Conservation (phyloP, 129 eudicot species). For the Ambrosia artemisiifolia region DNA sequence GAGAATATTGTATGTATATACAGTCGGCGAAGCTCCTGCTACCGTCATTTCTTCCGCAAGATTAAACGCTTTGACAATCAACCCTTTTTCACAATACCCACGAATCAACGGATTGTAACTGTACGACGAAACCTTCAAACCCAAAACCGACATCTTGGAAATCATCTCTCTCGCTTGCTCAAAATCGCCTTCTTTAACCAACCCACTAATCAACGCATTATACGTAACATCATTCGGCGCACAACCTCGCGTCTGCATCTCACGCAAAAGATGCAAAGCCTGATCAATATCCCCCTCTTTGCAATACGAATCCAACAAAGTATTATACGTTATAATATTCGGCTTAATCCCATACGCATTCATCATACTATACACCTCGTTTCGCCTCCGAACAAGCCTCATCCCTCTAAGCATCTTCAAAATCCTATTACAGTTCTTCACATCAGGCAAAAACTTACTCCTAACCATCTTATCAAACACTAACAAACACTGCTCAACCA, state of each 20-base stretch:
- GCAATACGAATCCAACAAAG: conserved; percentile 60
- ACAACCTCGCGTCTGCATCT: conserved; percentile 51
- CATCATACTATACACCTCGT: conserved; percentile 50
- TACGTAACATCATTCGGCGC: conserved; percentile 46
- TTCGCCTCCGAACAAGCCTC: conserved; percentile 26
- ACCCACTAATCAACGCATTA: conserved; percentile 50
- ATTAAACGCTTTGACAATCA: conserved; percentile 53
- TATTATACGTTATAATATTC: conserved; percentile 53
- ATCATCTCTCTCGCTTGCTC: conserved; percentile 51
- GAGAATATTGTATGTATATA: conserved; percentile 48
- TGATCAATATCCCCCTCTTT: conserved; percentile 47
- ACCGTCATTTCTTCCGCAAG: conserved; percentile 58
- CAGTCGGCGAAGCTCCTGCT: conserved; percentile 45
- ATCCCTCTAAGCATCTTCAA: conserved; percentile 56
- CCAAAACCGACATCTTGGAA: conserved; percentile 35
- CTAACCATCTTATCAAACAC: conserved; percentile 53
- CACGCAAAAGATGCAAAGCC: conserved; percentile 37
- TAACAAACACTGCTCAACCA: conserved; percentile 44
- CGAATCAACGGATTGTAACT: conserved; percentile 59
- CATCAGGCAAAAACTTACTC: conserved; percentile 55
- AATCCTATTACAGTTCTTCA: conserved; percentile 61
- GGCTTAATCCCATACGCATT: conserved; percentile 40
- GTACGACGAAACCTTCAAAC: conserved; percentile 53
- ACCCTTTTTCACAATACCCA: conserved; percentile 58
- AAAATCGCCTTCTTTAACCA: conserved; percentile 43